Conservation (phyloP, 2,329 filamentous ascomycete species). For the Dothistroma septosporum region DNA sequence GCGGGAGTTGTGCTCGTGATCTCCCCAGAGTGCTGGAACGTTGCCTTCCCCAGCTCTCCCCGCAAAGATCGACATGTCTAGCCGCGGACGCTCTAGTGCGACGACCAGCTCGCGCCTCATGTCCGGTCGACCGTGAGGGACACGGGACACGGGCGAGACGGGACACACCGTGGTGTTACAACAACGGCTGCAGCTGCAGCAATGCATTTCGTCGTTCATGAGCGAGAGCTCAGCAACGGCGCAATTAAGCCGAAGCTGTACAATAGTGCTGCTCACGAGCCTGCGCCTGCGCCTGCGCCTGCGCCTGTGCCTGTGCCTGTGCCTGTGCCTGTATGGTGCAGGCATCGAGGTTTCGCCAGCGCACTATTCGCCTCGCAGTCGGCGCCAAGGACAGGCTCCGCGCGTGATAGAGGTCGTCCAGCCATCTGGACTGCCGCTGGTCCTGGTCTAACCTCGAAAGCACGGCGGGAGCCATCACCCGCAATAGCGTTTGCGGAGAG, state of each 20-base stretch:
- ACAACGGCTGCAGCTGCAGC: background rate
- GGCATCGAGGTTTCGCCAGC: too few relatives aligned
- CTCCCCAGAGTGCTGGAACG: constrained; percentile 8
- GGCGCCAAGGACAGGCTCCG: background rate
- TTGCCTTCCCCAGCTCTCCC: constrained; percentile 11
- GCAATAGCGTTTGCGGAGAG: constrained; percentile 18
- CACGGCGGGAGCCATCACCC: constrained; percentile 22
- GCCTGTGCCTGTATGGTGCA: too few relatives aligned
- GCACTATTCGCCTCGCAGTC: too few relatives aligned
- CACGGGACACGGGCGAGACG: too few relatives aligned
- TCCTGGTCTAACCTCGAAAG: constrained; percentile 8
- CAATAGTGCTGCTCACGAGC: background rate
- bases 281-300: too few relatives aligned
- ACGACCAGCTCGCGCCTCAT: background rate
- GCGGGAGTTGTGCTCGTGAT: constrained; percentile 15
- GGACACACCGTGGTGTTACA: background rate
- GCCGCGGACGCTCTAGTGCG: background rate
- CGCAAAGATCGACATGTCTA: constrained; percentile 13
- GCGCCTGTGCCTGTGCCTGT: too few relatives aligned
- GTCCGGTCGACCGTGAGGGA: background rate
- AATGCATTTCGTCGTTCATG: background rate
- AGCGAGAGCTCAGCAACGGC: background rate
- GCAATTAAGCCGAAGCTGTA: background rate
- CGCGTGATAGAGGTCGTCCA: constrained; percentile 5
- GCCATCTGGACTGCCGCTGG: constrained; percentile 18